phyloP scores from a whole-genome alignment of 1,139 yeast genomes.

The Kodamaea arcana region DNA sequence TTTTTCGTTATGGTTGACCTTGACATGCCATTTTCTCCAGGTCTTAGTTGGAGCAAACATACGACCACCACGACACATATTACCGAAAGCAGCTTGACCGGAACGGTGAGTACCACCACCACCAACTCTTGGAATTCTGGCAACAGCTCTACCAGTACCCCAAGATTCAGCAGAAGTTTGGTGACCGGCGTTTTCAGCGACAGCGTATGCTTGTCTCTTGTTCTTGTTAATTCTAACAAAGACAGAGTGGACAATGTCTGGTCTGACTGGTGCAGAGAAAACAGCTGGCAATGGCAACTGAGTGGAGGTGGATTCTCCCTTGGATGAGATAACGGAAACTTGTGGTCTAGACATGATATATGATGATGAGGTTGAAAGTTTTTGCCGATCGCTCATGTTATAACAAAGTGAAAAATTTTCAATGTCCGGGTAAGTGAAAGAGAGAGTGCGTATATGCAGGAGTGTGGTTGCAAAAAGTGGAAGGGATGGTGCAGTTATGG shows the following conservation, averaged over 20 bases:
- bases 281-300: slow-evolving; percentile 96
- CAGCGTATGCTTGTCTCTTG: slow-evolving; percentile 99
- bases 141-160: slow-evolving; percentile 99
- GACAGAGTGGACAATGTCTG: slow-evolving; percentile 98
- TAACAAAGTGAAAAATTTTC: slow-evolving; percentile 1
- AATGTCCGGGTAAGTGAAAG: background rate
- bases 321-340: slow-evolving; percentile 88
- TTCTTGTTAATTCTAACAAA: slow-evolving; percentile 98
- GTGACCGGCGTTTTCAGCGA: slow-evolving; percentile 98
- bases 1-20: slow-evolving; percentile 99
- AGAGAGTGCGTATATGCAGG: background rate
- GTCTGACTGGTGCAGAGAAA: slow-evolving; percentile 99
- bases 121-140: slow-evolving; percentile 99
- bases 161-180: slow-evolving; percentile 99
- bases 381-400: background rate
- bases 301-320: slow-evolving; percentile 83
- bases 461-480: too few relatives aligned
- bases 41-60: slow-evolving; percentile 99
- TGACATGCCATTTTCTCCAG: slow-evolving; percentile 99
- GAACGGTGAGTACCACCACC: slow-evolving; percentile 99
- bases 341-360: slow-evolving; percentile 68
- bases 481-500: too few relatives aligned
- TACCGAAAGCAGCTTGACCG: slow-evolving; percentile 99
- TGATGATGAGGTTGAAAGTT: slow-evolving; percentile 17
- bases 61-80: slow-evolving; percentile 99